phyloP scores from a whole-genome alignment of 192 early-diverging fungal species.

The Helicostylum pulchrum region DNA sequence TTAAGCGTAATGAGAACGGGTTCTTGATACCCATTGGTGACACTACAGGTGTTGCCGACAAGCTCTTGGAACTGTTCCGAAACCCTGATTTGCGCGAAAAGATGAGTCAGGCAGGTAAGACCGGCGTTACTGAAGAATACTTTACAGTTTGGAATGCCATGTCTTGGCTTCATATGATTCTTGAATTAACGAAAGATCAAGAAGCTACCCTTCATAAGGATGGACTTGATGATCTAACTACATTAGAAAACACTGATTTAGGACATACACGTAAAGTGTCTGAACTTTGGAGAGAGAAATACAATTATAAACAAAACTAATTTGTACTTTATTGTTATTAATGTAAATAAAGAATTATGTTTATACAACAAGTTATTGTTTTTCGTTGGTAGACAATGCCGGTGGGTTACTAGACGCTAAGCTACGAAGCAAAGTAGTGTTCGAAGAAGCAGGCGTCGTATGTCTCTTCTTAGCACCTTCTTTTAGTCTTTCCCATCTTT shows the following conservation, averaged over 20 bases:
- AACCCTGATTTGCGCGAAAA: constrained; percentile 48
- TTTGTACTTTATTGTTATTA: too few relatives aligned
- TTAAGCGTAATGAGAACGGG: constrained; percentile 63
- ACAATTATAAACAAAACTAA: constrained; percentile 11
- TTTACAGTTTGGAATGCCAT: constrained; percentile 68
- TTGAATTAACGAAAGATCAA: constrained; percentile 42
- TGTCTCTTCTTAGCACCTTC: constrained; percentile 62
- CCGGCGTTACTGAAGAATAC: constrained; percentile 59
- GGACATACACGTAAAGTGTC: constrained; percentile 31
- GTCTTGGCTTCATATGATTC: constrained; percentile 72
- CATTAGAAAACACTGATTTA: constrained; percentile 8
- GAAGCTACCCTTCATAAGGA: constrained; percentile 9
- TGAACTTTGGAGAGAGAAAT: constrained; percentile 9
- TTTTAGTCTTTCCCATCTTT: constrained; percentile 78
- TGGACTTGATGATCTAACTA: constrained; percentile 14
- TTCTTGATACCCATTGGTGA: constrained; percentile 65
- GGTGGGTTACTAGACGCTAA: neutral
- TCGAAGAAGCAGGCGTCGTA: constrained; percentile 5
- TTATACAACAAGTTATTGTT: too few relatives aligned
- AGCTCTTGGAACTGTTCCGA: constrained; percentile 56
- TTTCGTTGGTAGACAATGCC: too few relatives aligned
- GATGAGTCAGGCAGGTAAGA: constrained; percentile 37
- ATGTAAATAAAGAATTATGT: neutral
- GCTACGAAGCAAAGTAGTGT: neutral
- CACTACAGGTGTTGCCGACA: constrained; percentile 56